Conservation (phyloP, 2,329 filamentous ascomycete species). For the Magnaporthiopsis rhizophila region DNA sequence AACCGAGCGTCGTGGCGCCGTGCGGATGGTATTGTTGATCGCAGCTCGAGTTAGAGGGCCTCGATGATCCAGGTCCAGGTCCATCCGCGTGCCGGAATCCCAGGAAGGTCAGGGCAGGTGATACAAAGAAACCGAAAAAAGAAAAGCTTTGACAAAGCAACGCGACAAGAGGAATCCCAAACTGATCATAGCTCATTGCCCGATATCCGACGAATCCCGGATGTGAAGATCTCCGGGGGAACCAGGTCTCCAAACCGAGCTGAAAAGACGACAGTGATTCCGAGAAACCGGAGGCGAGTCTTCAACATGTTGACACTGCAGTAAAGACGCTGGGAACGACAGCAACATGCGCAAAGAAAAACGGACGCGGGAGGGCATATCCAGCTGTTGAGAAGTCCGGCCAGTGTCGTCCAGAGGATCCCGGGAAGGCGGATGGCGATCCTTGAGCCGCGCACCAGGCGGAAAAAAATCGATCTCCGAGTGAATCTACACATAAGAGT, state of each 20-base stretch:
- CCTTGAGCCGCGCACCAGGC: background rate
- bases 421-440: background rate
- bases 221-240: background rate
- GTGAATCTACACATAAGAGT: constrained; percentile 7
- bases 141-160: background rate
- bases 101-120: background rate
- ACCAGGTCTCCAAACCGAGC: background rate
- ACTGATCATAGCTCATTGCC: background rate
- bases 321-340: background rate
- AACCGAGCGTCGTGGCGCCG: background rate
- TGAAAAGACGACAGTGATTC: background rate
- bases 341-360: background rate
- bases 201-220: too few species aligned
- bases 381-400: background rate
- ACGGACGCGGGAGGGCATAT: background rate
- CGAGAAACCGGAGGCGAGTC: background rate
- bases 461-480: background rate
- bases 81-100: background rate
- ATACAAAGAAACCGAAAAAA: background rate
- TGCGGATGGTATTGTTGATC: background rate
- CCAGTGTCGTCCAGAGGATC: background rate
- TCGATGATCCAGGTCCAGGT: background rate
- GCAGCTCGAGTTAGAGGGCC: background rate
- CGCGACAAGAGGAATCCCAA: background rate
- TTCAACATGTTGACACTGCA: background rate